phyloP scores from a whole-genome alignment of 106 monocot genomes.

The Dendrobium nobile region DNA sequence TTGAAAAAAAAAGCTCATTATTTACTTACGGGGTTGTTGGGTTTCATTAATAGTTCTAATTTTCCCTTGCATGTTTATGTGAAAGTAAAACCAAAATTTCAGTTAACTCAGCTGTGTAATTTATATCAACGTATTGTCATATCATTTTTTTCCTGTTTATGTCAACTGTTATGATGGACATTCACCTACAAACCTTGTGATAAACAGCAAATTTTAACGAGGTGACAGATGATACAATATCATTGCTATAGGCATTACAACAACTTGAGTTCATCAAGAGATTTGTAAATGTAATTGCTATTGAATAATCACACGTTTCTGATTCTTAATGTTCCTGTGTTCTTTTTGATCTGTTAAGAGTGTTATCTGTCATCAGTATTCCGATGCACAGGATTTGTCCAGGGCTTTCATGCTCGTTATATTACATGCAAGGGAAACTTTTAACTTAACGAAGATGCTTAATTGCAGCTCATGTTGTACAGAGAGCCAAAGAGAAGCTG shows the following conservation, averaged over 20 bases:
- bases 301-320: not conserved
- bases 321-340: not conserved
- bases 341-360: not conserved
- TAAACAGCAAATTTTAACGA: not conserved
- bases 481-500: constrained; percentile 97
- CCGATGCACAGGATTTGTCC: not conserved
- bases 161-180: not conserved
- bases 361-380: not conserved
- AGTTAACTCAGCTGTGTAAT: not conserved
- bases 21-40: not conserved
- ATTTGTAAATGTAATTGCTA: not conserved
- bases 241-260: not conserved
- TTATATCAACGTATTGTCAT: not conserved
- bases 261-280: not conserved
- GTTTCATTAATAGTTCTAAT: not conserved
- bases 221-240: not conserved
- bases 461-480: constrained; percentile 80
- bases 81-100: constrained; percentile 1
- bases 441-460: constrained; percentile 9
- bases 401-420: not conserved
- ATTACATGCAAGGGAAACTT: not conserved
- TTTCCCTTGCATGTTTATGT: not conserved
- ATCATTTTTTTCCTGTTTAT: not conserved
- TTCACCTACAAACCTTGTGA: not conserved
- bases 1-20: not conserved